Evolutionary conservation across 2,329 filamentous ascomycete species (phyloP).

Genomic region (Neonectria punicea): DNA sequence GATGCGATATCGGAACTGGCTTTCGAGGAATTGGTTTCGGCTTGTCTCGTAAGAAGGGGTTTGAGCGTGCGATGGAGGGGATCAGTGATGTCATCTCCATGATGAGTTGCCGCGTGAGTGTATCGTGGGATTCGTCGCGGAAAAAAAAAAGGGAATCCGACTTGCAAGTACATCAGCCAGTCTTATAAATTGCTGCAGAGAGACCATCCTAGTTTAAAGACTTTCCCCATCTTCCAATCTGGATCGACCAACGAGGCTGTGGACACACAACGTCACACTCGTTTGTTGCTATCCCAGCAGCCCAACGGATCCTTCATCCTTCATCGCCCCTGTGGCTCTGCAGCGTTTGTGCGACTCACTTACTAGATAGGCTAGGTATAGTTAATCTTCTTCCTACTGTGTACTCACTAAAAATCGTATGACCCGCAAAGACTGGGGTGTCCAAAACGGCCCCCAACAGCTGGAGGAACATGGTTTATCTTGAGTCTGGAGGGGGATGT

Average conservation of each 20-base stretch:
- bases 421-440: too few species aligned
- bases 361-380: neutral
- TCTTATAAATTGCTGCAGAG: neutral
- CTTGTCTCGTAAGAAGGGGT: neutral
- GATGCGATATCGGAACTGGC: neutral
- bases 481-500: neutral
- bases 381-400: too few species aligned
- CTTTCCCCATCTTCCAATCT: neutral
- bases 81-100: neutral
- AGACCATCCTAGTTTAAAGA: neutral
- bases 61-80: too few species aligned
- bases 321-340: neutral
- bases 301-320: neutral
- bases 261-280: neutral
- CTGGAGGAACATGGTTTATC: neutral
- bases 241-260: neutral
- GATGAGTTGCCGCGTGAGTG: neutral
- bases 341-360: neutral
- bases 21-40: neutral
- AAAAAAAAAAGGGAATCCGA: too few species aligned
- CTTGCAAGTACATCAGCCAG: neutral
- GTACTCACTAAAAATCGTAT: too few species aligned
- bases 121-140: too few species aligned
- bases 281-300: neutral
- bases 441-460: neutral